A percentile compares a stretch with the other conserved stretches of the same genome.
Conservation (phyloP, 768 basidiomycete genomes). For the Macrocybe gigantea region DNA sequence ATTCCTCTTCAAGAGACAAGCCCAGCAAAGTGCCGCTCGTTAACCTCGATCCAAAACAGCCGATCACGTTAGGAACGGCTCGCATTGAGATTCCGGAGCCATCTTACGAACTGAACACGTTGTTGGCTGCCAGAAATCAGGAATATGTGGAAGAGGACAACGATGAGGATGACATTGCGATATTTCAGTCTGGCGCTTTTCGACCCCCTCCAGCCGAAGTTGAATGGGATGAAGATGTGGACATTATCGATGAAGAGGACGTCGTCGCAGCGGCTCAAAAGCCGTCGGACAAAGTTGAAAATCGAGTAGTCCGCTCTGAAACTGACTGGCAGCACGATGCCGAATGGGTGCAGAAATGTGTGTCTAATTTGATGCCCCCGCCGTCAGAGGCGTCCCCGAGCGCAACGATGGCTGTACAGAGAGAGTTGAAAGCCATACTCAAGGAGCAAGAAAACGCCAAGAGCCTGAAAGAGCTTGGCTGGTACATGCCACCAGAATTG, state of each 20-base stretch:
- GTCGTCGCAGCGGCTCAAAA: conserved; percentile 14
- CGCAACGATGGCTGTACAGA: conserved; percentile 52
- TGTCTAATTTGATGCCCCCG: conserved; percentile 51
- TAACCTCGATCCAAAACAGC: conserved; percentile 41
- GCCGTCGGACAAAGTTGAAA: conserved; percentile 6
- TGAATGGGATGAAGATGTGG: not conserved
- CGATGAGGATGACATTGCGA: conserved; percentile 43
- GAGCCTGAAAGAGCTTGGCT: conserved; percentile 53
- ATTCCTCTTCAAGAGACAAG: conserved; percentile 5
- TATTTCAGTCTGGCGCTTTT: not conserved
- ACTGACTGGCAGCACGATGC: conserved; percentile 54
- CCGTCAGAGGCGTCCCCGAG: conserved; percentile 49
- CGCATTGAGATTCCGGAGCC: conserved; percentile 53
- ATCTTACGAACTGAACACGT: conserved; percentile 42
- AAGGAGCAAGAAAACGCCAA: conserved; percentile 46
- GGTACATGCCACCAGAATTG: conserved; percentile 65
- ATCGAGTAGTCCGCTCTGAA: conserved; percentile 8
- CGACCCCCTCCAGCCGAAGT: no score
- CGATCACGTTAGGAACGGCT: conserved; percentile 30
- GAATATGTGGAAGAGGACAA: conserved; percentile 38
- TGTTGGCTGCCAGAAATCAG: conserved; percentile 33
- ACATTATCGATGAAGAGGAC: conserved; percentile 26
- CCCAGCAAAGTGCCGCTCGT: conserved; percentile 31
- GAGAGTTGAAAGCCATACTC: conserved; percentile 57
- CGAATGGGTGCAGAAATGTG: conserved; percentile 37